Evolutionary conservation across 257 asterid species (phyloP).

Genomic region (Solanum dulcamara): DNA sequence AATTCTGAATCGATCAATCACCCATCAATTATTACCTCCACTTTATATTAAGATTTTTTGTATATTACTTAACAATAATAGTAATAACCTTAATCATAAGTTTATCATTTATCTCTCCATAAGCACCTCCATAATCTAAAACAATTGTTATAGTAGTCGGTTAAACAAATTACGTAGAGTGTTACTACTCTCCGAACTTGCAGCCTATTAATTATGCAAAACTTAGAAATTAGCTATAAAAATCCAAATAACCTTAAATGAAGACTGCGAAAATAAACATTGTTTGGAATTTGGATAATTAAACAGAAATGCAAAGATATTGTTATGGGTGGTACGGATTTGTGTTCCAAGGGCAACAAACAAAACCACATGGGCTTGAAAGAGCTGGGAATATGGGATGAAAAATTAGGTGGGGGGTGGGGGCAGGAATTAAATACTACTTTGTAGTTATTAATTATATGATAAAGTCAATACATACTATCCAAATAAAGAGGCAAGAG

Average conservation of each 20-base stretch:
- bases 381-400: constrained; percentile 6
- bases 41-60: neutral
- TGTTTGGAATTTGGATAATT: neutral
- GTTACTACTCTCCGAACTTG: neutral
- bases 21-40: neutral
- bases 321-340: neutral
- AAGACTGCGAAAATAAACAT: neutral
- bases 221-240: neutral
- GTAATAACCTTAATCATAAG: neutral
- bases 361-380: constrained; percentile 17
- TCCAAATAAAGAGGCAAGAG: neutral
- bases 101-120: neutral
- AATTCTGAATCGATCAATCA: neutral
- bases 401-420: neutral
- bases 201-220: neutral
- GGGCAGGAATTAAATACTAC: neutral
- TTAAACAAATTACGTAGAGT: neutral
- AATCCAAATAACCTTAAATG: neutral
- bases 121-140: neutral
- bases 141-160: neutral
- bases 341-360: neutral
- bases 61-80: neutral
- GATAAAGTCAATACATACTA: neutral
- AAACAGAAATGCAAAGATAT: neutral
- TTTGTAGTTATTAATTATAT: neutral